Evolutionary conservation across 2,329 filamentous ascomycete species (phyloP).

Genomic region (Phaeophleospora eucalypticola): DNA sequence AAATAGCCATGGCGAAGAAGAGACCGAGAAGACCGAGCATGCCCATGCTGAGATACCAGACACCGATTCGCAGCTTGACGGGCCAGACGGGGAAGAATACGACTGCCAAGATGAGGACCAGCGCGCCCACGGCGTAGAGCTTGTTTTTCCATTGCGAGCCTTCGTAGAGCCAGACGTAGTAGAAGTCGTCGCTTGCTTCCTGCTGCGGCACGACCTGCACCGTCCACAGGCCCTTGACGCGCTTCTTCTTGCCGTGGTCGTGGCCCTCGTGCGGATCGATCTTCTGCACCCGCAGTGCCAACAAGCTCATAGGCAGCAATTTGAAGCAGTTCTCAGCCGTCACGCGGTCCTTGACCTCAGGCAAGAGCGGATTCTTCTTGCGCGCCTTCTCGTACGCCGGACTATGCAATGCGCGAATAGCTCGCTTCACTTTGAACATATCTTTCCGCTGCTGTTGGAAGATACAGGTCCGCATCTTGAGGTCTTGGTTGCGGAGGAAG

Average conservation of each 20-base stretch:
- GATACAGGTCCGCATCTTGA: conserved; percentile 88
- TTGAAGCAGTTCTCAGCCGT: conserved; percentile 93
- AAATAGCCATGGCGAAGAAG: conserved; percentile 97
- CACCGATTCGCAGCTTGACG: conserved; percentile 80
- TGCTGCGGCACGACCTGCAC: conserved; percentile 96
- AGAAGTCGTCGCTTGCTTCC: conserved; percentile 78
- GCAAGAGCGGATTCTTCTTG: conserved; percentile 84
- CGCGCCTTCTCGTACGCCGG: conserved; percentile 84
- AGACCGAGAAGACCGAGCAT: conserved; percentile 83
- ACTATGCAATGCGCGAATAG: conserved; percentile 82
- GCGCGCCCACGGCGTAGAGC: conserved; percentile 78
- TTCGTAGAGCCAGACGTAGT: conserved; percentile 97
- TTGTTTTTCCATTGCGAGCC: conserved; percentile 91
- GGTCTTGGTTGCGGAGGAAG: conserved; percentile 75
- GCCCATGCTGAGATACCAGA: conserved; percentile 96
- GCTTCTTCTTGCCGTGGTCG: conserved; percentile 70
- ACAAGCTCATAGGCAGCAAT: conserved; percentile 86
- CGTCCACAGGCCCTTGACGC: conserved; percentile 92
- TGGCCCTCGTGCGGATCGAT: conserved; percentile 75
- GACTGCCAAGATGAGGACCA: conserved; percentile 77
- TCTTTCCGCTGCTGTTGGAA: conserved; percentile 95
- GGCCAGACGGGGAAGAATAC: conserved; percentile 98
- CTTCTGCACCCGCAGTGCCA: conserved; percentile 86
- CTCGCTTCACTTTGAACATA: conserved; percentile 98
- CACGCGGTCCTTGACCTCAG: conserved; percentile 79